Conservation (phyloP, 2,329 filamentous ascomycete genomes). For the Exserohilum turcica region DNA sequence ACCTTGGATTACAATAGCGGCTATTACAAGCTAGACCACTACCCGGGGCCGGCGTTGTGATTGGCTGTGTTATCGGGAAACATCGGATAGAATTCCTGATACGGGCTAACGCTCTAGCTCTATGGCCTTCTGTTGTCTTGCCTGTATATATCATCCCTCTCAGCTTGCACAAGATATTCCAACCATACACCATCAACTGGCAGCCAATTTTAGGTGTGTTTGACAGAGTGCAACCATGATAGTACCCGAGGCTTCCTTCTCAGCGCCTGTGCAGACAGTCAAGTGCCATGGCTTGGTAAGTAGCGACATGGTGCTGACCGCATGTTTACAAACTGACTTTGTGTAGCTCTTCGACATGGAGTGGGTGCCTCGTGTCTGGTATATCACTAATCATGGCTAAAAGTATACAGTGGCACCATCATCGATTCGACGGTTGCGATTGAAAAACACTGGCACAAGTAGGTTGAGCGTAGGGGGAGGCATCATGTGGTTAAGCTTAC, state of each 20-base stretch:
- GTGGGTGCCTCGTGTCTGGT: conserved; percentile 16
- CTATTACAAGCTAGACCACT: not conserved
- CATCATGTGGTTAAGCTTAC: conserved; percentile 13
- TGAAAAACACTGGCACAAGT: conserved; percentile 77
- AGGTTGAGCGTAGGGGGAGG: conserved; percentile 36
- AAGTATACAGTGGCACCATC: conserved; percentile 67
- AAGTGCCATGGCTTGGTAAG: conserved; percentile 52
- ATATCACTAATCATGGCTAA: conserved; percentile 8
- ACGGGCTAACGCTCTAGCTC: conserved; percentile 16
- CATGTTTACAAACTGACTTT: conserved; percentile 15
- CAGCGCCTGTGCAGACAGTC: conserved; percentile 48
- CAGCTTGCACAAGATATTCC: not conserved
- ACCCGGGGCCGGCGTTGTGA: conserved; percentile 2
- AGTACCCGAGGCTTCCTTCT: conserved; percentile 46
- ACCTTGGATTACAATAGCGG: not conserved
- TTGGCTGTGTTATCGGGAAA: conserved; percentile 16
- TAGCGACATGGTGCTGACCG: not conserved
- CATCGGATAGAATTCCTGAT: conserved; percentile 23
- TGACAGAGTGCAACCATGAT: conserved; percentile 29
- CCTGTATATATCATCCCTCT: not conserved
- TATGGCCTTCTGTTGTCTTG: not conserved
- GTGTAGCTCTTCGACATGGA: conserved; percentile 46
- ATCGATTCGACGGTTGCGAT: conserved; percentile 81
- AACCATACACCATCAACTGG: not conserved
- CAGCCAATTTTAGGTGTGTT: not conserved